These are phyloP conservation scores for Ophiosphaerella korrae DNA, from an alignment of 2,329 filamentous ascomycete species.

Conservation along the genomic window DNA sequence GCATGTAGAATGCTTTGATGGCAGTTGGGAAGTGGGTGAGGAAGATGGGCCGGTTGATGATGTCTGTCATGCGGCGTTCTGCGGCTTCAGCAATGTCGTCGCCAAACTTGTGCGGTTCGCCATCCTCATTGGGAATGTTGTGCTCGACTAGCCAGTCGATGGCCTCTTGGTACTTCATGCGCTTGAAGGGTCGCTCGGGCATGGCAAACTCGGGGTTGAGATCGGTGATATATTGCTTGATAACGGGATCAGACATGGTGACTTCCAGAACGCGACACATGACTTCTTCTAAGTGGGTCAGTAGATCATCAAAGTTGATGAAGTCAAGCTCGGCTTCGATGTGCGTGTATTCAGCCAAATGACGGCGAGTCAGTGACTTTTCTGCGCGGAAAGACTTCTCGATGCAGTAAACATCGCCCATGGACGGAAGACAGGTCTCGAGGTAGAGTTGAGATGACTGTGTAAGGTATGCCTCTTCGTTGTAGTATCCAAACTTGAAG, in stretches of 20 bases:
- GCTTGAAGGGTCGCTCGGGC: slow-evolving; percentile 84
- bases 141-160: slow-evolving; percentile 93
- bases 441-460: slow-evolving; percentile 98
- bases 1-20: slow-evolving; percentile 99
- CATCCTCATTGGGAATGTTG: slow-evolving; percentile 91
- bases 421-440: slow-evolving; percentile 86
- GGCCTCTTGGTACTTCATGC: slow-evolving; percentile 93
- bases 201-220: slow-evolving; percentile 90
- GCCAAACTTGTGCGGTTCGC: slow-evolving; percentile 85
- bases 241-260: slow-evolving; percentile 73
- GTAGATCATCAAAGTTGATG: slow-evolving; percentile 87
- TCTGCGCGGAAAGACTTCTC: slow-evolving; percentile 99
- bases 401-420: slow-evolving; percentile 97
- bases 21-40: slow-evolving; percentile 95
- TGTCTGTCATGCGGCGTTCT: slow-evolving; percentile 95
- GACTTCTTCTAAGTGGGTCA: slow-evolving; percentile 83
- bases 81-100: slow-evolving; percentile 98
- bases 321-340: slow-evolving; percentile 96
- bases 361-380: slow-evolving; percentile 91
- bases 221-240: slow-evolving; percentile 74
- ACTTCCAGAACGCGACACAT: slow-evolving; percentile 85
- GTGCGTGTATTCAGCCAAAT: slow-evolving; percentile 95
- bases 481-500: slow-evolving; percentile 89
- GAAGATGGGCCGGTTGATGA: slow-evolving; percentile 93
- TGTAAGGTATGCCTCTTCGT: slow-evolving; percentile 88